Base-by-base conservation (phyloP, 1,284 basidiomycete species). In the Leccinum subfulvum region DNA sequence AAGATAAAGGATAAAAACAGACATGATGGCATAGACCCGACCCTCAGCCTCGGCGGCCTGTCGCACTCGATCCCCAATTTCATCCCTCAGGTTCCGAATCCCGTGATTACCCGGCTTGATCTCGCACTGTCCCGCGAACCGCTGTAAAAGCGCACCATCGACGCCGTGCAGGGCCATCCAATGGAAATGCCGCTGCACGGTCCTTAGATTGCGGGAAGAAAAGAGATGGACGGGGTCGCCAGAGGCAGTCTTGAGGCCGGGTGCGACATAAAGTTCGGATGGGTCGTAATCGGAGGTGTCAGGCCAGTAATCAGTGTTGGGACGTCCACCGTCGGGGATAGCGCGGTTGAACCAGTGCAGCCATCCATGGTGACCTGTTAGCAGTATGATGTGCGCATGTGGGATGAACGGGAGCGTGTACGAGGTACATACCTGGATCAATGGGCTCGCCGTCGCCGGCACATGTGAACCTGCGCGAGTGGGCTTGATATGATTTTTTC, bases 131-230 rank as follows among this genome's bases (percentile, higher is more conserved):
- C 83, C 81, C 0, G 82, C 82, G 70, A 92, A 91, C 4, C 91
- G 84, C 71, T 92, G 91, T 16, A 92, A 71, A 71, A 93, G 91
- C 2, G 83, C 88, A 8, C 91, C 91, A 65, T 92, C 89, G 23
- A 93, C 82, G 53, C 85, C 85, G 65, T 91, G 87, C 65, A 83
- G 76, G 7, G 90, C 90, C 91, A 92, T 92, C 89, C 89, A 91
- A 66, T 86, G 82, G 71, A 92, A 92, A 70, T 93, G 91, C 23
- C 83, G 78, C 66, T 83, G 81, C 4, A 92, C 89, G 0, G 90
- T 92, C 71, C 82, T 83, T 9, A 84, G 80, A 73, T 91, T 81
- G 37, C 91, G 82, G 2, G 89, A 91, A 1, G 90, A 92, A 74
- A 92, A 93, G 6, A 92, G 75, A 63, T 83, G 81, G 3, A 84